A percentile compares a stretch with the other conserved stretches of the same genome.
Conservation (phyloP, 805 yeast genomes). For the Cephaloascus albidus region DNA sequence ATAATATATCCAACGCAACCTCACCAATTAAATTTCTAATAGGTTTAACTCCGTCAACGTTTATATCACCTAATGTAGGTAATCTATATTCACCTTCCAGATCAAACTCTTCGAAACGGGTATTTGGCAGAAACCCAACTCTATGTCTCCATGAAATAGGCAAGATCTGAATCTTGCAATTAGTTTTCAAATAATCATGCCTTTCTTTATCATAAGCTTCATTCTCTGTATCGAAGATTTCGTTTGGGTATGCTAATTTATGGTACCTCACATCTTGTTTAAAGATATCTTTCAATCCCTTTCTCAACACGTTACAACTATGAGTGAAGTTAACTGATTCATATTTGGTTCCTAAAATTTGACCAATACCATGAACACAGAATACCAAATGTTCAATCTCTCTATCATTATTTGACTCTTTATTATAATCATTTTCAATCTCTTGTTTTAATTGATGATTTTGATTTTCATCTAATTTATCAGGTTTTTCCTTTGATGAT, state of each 20-base stretch:
- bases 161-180: constrained; percentile 68
- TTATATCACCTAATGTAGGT: constrained; percentile 64
- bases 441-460: background rate
- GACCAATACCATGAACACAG: constrained; percentile 97
- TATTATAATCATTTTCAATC: background rate
- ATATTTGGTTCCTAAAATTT: constrained; percentile 65
- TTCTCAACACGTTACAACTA: constrained; percentile 58
- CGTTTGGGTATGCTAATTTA: constrained; percentile 9
- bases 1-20: constrained; percentile 73
- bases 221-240: constrained; percentile 13
- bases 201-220: constrained; percentile 5
- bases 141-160: constrained; percentile 91
- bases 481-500: background rate
- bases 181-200: constrained; percentile 11
- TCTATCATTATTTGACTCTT: constrained; percentile 5
- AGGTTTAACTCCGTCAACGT: constrained; percentile 69
- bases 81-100: constrained; percentile 29
- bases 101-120: constrained; percentile 23
- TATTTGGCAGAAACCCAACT: constrained; percentile 49
- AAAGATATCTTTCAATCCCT: constrained; percentile 29
- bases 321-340: constrained; percentile 84
- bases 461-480: background rate
- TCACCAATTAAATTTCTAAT: constrained; percentile 77
- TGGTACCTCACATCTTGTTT: constrained; percentile 2
- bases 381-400: constrained; percentile 58